phyloP scores from a whole-genome alignment of 177 flowering plant genomes.

The Vitis hybrid region DNA sequence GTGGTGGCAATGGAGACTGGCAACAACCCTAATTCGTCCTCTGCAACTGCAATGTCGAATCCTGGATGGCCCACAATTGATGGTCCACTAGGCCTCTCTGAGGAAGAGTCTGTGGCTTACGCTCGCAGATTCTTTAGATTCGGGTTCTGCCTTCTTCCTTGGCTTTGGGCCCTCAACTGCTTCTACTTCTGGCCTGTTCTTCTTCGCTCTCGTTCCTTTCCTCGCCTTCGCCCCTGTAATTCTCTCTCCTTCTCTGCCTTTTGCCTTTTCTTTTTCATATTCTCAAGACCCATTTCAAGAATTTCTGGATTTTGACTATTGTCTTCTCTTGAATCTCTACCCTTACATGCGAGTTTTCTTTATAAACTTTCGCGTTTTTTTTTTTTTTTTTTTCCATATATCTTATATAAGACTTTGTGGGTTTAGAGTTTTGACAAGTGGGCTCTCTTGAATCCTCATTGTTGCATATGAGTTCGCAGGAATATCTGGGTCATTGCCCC shows the following conservation, averaged over 20 bases:
- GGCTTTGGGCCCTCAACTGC: constrained; percentile 93
- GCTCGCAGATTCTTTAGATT: constrained; percentile 77
- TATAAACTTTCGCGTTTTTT: no score
- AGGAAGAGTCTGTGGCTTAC: constrained; percentile 64
- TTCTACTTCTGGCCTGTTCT: constrained; percentile 98
- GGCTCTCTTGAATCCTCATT: no score
- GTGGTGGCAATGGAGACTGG: not conserved
- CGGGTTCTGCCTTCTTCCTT: constrained; percentile 78
- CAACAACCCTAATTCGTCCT: constrained; percentile 3
- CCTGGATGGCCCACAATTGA: constrained; percentile 83
- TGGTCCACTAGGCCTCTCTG: constrained; percentile 76
- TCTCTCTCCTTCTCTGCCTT: constrained; percentile 1
- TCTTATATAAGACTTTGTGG: no score
- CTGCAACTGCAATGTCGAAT: constrained; percentile 9
- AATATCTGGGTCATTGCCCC: no score
- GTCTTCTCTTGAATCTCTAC: no score
- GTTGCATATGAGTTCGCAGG: no score
- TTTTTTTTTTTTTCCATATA: no score
- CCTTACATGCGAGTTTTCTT: no score
- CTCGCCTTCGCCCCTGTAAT: constrained; percentile 71
- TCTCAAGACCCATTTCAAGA: not conserved
- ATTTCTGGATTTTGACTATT: not conserved
- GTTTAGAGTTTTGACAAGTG: no score
- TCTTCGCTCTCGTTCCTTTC: constrained; percentile 57
- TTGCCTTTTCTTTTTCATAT: not conserved